These are phyloP conservation scores for Erodium moschatum DNA, from an alignment of 441 rosid genomes.

Conservation along the genomic window DNA sequence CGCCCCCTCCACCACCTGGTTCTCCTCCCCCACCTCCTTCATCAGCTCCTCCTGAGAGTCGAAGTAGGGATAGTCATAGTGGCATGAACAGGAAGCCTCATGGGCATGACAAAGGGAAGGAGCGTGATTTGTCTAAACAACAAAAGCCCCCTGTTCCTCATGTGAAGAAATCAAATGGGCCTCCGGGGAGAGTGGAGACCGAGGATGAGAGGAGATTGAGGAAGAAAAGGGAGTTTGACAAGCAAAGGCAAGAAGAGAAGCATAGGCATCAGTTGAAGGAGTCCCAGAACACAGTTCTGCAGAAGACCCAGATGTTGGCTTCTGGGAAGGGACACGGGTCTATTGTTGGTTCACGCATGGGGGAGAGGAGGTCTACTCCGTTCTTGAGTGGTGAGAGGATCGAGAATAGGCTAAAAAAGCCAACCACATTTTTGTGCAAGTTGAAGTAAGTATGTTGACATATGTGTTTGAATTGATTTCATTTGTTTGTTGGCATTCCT, in stretches of 20 bases:
- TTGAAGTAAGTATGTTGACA: slow-evolving; percentile 61
- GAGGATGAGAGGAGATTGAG: slow-evolving; percentile 87
- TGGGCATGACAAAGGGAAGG: slow-evolving; percentile 28
- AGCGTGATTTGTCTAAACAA: slow-evolving; percentile 47
- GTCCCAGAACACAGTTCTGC: slow-evolving; percentile 41
- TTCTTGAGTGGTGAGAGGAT: slow-evolving; percentile 64
- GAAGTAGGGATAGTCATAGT: too few relatives aligned
- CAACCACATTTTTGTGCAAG: slow-evolving; percentile 97
- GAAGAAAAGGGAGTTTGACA: slow-evolving; percentile 87
- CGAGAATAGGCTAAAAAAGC: slow-evolving; percentile 91
- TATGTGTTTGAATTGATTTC: slow-evolving; percentile 4
- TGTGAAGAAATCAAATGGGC: slow-evolving; percentile 44
- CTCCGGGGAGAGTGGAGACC: slow-evolving; percentile 54
- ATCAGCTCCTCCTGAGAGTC: background rate
- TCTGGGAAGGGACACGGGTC: slow-evolving; percentile 70
- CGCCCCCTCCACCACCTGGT: slow-evolving; percentile 71
- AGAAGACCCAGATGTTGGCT: slow-evolving; percentile 47
- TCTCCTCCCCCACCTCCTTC: slow-evolving; percentile 73
- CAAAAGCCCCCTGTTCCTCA: slow-evolving; percentile 38
- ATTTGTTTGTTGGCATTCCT: too few relatives aligned
- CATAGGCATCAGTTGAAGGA: slow-evolving; percentile 59
- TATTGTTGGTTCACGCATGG: slow-evolving; percentile 58
- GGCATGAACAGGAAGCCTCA: too few relatives aligned
- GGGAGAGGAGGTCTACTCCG: slow-evolving; percentile 68
- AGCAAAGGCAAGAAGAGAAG: slow-evolving; percentile 68